phyloP scores from a whole-genome alignment of 176 grass and related monocot species.

The Avena atlantica region DNA sequence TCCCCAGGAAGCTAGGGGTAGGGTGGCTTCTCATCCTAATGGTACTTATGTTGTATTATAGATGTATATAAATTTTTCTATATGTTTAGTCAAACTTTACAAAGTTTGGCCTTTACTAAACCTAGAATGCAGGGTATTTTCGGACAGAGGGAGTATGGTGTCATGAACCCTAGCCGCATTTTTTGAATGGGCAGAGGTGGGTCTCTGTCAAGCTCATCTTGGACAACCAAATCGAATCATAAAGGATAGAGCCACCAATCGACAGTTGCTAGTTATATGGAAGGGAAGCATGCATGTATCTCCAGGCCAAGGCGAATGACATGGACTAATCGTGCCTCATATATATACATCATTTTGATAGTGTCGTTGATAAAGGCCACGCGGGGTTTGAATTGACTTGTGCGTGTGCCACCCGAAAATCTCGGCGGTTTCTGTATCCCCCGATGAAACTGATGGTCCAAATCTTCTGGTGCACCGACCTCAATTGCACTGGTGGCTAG shows the following conservation, averaged over 20 bases:
- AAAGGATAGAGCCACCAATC: not conserved
- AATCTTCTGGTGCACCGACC: not conserved
- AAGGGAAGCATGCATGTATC: not conserved
- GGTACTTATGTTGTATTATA: too few species aligned
- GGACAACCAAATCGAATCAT: not conserved
- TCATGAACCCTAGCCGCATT: not conserved
- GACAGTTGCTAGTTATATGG: not conserved
- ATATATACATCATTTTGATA: not conserved
- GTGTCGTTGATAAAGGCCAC: not conserved
- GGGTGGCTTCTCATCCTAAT: too few species aligned
- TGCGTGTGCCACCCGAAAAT: not conserved
- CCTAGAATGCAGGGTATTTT: too few species aligned
- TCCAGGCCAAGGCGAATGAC: not conserved
- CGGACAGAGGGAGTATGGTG: too few species aligned
- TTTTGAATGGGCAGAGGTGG: not conserved
- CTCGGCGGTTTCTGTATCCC: not conserved
- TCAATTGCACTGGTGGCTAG: not conserved
- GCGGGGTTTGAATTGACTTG: not conserved
- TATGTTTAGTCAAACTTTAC: too few species aligned
- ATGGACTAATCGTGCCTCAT: not conserved
- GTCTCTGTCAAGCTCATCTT: not conserved
- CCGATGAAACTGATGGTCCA: not conserved
- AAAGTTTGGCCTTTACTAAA: too few species aligned
- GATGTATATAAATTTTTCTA: too few species aligned
- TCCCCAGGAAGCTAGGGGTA: too few species aligned